Conservation (phyloP, 2,329 filamentous ascomycete species). For the Dactylellina parvicollis region DNA sequence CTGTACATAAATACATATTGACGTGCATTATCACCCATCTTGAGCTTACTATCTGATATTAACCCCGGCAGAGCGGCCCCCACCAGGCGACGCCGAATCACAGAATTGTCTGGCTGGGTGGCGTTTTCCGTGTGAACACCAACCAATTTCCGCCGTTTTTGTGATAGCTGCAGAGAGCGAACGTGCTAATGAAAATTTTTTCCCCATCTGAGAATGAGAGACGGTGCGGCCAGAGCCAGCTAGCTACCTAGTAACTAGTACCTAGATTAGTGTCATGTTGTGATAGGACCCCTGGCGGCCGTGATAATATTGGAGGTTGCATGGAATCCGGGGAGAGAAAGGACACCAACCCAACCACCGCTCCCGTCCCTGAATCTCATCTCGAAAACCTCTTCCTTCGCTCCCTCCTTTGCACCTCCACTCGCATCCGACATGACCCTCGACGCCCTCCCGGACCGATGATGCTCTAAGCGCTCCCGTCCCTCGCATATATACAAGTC, state of each 20-base stretch:
- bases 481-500: background rate
- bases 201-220: background rate
- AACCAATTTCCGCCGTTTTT: background rate
- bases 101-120: background rate
- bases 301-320: too few relatives aligned
- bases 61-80: too few relatives aligned
- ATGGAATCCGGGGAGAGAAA: constrained; percentile 15
- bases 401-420: background rate
- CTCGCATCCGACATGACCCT: constrained; percentile 33
- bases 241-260: too few relatives aligned
- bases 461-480: constrained; percentile 5
- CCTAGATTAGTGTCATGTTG: too few relatives aligned
- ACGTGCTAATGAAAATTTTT: background rate
- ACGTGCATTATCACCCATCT: too few relatives aligned
- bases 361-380: constrained; percentile 8
- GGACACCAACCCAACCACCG: too few relatives aligned
- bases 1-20: background rate
- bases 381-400: background rate
- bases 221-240: too few relatives aligned
- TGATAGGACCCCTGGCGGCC: too few relatives aligned
- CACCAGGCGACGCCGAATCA: constrained; percentile 12
- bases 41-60: too few relatives aligned
- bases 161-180: background rate
- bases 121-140: background rate
- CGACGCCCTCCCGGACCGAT: constrained; percentile 36